Base-by-base conservation (phyloP, 83 land plant genomes). In the Larix sibirica region DNA sequence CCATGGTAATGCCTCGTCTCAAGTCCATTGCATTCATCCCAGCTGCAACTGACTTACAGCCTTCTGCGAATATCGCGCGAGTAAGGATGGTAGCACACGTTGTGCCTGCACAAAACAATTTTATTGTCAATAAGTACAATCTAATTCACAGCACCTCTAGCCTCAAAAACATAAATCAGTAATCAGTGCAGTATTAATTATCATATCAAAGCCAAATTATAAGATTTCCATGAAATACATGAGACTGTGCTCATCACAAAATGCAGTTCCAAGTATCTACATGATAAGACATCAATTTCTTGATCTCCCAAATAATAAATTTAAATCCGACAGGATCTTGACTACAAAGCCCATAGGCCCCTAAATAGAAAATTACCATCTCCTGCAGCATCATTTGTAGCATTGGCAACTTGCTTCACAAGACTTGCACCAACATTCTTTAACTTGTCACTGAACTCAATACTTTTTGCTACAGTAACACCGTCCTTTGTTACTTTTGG, bases 401-500 rank as follows among this genome's bases (percentile, higher is more conserved):
- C 93, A 84, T 90, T 94, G 1, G 95, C 96, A 83, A 92, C 96
- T 79, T 94, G 94, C 79, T 94, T 94, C 47, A 94, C 94, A 77
- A 94, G 93, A 62, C 87, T 88, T 18, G 96, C 96, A 63, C 96
- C 96, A 80, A 92, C 65, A 54, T 92, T 92, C 85, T 92, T 94
- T 33, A 86, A 74, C 62, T 84, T 90, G 80, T 92, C 92, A 65
- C 87, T 86, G 77, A 94, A 94, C 62, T 87, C 90, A 70, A 94
- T 87, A 85, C 94, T 94, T 83, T 90, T 94, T 23, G 94, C 96
- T 66, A 94, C 94, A 42, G 94, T 94, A 10, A 94, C 96, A 79
- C 96, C 96, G 86, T 94, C 96, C 83, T 94, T 94, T 1, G 94
- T 94, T n/a, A 94, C 91, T 77, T 92, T 94, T 21, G 94, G 94